Conservation (phyloP, 805 yeast genomes). For the Candida peoriensis region DNA sequence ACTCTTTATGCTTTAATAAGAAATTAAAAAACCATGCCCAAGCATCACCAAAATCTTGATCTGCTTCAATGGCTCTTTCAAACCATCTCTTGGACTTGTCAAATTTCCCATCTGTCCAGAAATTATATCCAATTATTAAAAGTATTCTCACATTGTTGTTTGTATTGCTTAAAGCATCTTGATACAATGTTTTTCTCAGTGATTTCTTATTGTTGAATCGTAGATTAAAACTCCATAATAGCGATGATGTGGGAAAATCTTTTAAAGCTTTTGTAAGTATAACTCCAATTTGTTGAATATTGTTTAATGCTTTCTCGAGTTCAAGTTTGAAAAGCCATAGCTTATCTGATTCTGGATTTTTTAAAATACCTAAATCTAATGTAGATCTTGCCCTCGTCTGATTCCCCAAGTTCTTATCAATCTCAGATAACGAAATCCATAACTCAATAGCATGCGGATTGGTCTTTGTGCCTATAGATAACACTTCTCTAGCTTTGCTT, state of each 20-base stretch:
- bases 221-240: constrained; percentile 64
- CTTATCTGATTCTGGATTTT: constrained; percentile 41
- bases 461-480: constrained; percentile 42
- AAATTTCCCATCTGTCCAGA: constrained; percentile 61
- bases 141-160: constrained; percentile 55
- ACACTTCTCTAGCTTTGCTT: constrained; percentile 41
- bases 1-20: constrained; percentile 28
- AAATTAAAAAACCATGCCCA: constrained; percentile 65
- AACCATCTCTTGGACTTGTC: constrained; percentile 70
- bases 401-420: constrained; percentile 37
- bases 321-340: constrained; percentile 55
- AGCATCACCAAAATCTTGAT: constrained; percentile 62
- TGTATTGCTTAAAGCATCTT: constrained; percentile 68
- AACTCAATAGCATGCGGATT: constrained; percentile 40
- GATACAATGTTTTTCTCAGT: constrained; percentile 50
- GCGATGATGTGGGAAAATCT: constrained; percentile 51
- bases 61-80: constrained; percentile 55
- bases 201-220: constrained; percentile 38
- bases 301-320: constrained; percentile 50
- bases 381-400: constrained; percentile 62
- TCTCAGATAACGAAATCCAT: constrained; percentile 49
- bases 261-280: constrained; percentile 55
- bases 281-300: constrained; percentile 46
- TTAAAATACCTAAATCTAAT: constrained; percentile 59
- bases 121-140: constrained; percentile 57